These are phyloP conservation scores for Penicillium riverlandense DNA, from an alignment of 495 filamentous ascomycete species.

Conservation along the genomic window DNA sequence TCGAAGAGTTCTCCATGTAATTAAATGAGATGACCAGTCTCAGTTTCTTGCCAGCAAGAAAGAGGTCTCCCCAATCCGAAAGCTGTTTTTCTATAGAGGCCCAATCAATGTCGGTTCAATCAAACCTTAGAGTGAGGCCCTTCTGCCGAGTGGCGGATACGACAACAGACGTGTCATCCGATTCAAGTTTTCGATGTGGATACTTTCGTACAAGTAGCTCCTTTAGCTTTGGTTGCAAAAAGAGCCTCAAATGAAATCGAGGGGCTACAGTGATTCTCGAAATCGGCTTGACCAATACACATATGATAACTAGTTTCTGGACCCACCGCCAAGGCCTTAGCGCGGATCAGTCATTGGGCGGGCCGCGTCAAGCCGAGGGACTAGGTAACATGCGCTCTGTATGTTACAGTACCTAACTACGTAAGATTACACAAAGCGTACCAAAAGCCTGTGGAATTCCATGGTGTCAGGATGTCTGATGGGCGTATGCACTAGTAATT, in stretches of 20 bases:
- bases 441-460: no score
- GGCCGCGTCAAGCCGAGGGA: no score
- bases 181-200: constrained; percentile 7
- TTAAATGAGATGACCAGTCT: constrained; percentile 8
- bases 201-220: constrained; percentile 7
- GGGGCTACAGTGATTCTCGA: constrained; percentile 3
- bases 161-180: constrained; percentile 9
- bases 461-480: no score
- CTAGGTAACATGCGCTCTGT: no score
- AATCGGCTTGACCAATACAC: no score
- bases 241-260: constrained; percentile 6
- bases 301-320: no score
- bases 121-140: constrained; percentile 5
- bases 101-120: constrained; percentile 9
- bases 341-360: no score
- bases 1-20: constrained; percentile 2
- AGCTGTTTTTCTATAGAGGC: constrained; percentile 9
- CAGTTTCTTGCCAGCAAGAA: constrained; percentile 11
- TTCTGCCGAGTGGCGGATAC: constrained; percentile 6
- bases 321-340: no score
- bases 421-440: no score
- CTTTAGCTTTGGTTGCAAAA: constrained; percentile 7
- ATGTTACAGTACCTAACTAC: no score
- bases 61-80: constrained; percentile 5
- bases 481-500: no score